Evolutionary conservation across 2,329 filamentous ascomycete genomes (phyloP), one percentile per base, ranked within the genome.

Genomic region (Aspergillus tanneri): DNA sequence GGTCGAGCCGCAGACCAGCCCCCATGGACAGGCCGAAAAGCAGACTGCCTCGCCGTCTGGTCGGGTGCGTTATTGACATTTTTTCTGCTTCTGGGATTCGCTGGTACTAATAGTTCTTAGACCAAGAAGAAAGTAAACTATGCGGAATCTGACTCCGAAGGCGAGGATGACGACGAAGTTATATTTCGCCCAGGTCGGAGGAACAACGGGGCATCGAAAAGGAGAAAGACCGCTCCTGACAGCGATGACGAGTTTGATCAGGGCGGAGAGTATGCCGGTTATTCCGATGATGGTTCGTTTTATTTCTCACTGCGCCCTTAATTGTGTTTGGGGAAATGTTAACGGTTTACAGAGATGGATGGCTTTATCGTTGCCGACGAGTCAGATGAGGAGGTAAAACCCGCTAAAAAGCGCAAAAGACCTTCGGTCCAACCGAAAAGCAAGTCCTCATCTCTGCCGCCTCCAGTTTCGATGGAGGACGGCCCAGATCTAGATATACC

Each of bases 281-380:
- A 64, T 39, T 70, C 68, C 4, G 70, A 81, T 11, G 79, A 77
- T 36, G 79, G 79, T 50, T 77, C 81, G 36, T 50, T 23, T 21
- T 37, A 12, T 6, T 11, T 10, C n/a, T 12, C 11, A 8, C 14
- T 28, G 18, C 22, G n/a, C n/a, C 38, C 4, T 36, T 14, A 1
- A 2, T 23, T 27, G 1, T 39, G 21, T 18, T 22, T 8, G 19
- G 5, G 16, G n/a, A 12, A 9, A 24, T 27, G 24, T 43, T 54
- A 27, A 57, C 40, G n/a, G 5, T n/a, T 16, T 23, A 74, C 78
- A 71, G 88, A 93, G 45, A 83, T 95, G 74, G 89, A 86, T 52
- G 88, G 96, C 66, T 97, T 97, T 61, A 77, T 97, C 19, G 90
- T 87, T 4, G 84, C 87, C 0, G 91, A 96, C 60, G 89, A 95